Conservation (phyloP, 2,329 filamentous ascomycete genomes). For the Ustilaginoidea virens region DNA sequence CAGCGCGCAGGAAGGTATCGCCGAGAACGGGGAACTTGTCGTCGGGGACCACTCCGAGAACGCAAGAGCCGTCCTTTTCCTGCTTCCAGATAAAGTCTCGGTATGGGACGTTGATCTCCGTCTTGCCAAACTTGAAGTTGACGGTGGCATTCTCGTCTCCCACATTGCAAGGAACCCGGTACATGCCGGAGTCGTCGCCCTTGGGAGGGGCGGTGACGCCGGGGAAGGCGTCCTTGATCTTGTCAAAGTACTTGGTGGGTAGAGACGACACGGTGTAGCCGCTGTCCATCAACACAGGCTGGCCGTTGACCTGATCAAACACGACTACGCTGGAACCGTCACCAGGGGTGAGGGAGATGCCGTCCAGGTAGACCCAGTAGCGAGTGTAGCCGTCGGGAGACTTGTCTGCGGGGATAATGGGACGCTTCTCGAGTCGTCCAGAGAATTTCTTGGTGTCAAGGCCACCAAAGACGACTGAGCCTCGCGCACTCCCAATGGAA, state of each 20-base stretch:
- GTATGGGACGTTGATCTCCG: slow-evolving; percentile 27
- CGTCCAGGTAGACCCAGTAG: slow-evolving; percentile 27
- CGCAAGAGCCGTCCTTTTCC: slow-evolving; percentile 14
- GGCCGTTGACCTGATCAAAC: slow-evolving; percentile 20
- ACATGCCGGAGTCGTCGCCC: slow-evolving; percentile 20
- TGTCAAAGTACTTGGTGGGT: slow-evolving; percentile 36
- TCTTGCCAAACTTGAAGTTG: slow-evolving; percentile 32
- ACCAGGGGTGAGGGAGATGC: slow-evolving; percentile 17
- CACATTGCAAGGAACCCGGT: slow-evolving; percentile 30
- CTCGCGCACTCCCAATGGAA: slow-evolving; percentile 14
- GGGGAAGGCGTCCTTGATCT: slow-evolving; percentile 26
- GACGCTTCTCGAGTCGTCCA: slow-evolving; percentile 37
- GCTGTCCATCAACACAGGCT: slow-evolving; percentile 45
- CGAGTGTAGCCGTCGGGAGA: slow-evolving; percentile 19
- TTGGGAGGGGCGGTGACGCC: slow-evolving; percentile 3
- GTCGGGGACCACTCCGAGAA: slow-evolving; percentile 31
- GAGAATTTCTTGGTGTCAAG: slow-evolving; percentile 39
- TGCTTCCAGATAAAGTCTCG: slow-evolving; percentile 30
- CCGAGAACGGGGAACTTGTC: slow-evolving; percentile 24
- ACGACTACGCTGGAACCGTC: slow-evolving; percentile 25
- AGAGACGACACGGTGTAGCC: slow-evolving; percentile 54
- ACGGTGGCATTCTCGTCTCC: slow-evolving; percentile 22
- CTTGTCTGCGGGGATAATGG: slow-evolving; percentile 31
- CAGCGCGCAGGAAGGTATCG: slow-evolving; percentile 28
- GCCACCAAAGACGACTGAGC: slow-evolving; percentile 35